Conservation (phyloP, 495 filamentous ascomycete genomes). For the Trichoderma parareesei region DNA sequence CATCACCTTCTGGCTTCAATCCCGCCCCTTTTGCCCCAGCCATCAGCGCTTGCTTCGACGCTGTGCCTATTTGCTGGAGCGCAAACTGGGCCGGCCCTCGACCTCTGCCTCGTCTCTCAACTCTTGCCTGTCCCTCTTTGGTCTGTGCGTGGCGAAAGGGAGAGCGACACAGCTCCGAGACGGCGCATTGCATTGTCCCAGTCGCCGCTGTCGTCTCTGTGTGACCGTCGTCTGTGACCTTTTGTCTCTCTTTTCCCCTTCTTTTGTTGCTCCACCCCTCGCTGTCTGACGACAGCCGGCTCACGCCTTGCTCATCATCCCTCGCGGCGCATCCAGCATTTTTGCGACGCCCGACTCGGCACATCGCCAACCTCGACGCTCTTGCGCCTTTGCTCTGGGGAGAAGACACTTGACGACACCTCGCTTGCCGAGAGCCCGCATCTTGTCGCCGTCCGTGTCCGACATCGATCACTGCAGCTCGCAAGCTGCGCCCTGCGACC, state of each 20-base stretch:
- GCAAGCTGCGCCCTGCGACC: too few relatives aligned
- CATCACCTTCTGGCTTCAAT: too few relatives aligned
- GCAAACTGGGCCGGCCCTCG: background rate
- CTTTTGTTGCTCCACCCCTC: background rate
- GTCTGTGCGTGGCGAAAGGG: background rate
- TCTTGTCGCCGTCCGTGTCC: background rate
- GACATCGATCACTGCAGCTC: background rate
- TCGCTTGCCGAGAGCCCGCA: background rate
- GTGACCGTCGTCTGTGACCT: background rate
- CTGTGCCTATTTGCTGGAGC: too few relatives aligned
- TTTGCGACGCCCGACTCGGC: background rate
- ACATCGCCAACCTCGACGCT: background rate
- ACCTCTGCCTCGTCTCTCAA: background rate
- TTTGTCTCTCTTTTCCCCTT: background rate
- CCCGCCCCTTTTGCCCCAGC: too few relatives aligned
- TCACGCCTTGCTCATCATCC: background rate
- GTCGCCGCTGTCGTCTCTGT: background rate
- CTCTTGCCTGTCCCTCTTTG: background rate
- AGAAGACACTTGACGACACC: background rate
- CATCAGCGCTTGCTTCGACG: too few relatives aligned
- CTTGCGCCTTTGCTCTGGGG: background rate
- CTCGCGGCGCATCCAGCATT: background rate
- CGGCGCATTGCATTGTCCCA: constrained; percentile 9
- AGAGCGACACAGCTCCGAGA: background rate
- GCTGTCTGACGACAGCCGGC: background rate